Percentiles rank a stretch among this genome's conserved stretches.
These are phyloP conservation scores for Eryngium alpinum DNA, from an alignment of 140 eudicot species.

Conservation along the genomic window DNA sequence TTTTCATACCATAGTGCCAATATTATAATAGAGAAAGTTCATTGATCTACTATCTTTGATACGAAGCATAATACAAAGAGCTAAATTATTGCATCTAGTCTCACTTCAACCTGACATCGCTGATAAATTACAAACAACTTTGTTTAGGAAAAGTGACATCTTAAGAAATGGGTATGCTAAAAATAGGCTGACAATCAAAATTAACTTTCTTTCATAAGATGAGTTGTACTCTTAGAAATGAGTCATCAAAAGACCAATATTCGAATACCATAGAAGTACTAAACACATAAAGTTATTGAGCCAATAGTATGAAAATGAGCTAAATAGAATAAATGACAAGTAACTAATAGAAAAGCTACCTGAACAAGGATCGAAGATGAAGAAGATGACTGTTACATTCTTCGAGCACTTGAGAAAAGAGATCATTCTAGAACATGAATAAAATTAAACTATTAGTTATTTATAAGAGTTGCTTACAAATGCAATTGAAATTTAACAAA, in stretches of 20 bases:
- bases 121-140: no score
- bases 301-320: not conserved
- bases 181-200: not conserved
- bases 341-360: constrained; percentile 32
- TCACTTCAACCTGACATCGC: no score
- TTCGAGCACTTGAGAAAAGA: constrained; percentile 31
- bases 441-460: not conserved
- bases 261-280: no score
- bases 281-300: not conserved
- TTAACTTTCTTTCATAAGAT: not conserved
- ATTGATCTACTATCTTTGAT: no score
- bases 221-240: not conserved
- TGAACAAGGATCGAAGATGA: constrained; percentile 60
- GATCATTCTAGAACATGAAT: constrained; percentile 37
- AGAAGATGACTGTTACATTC: constrained; percentile 56
- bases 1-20: not conserved
- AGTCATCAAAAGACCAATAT: no score
- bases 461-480: no score
- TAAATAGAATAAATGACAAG: not conserved
- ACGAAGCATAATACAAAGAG: no score
- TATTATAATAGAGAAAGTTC: not conserved
- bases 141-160: no score
- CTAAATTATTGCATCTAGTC: no score
- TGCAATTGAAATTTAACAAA: not conserved
- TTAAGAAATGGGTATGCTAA: not conserved